phyloP scores from a whole-genome alignment of 2,329 filamentous ascomycete genomes.

The Allantophomopsis lycopodina region DNA sequence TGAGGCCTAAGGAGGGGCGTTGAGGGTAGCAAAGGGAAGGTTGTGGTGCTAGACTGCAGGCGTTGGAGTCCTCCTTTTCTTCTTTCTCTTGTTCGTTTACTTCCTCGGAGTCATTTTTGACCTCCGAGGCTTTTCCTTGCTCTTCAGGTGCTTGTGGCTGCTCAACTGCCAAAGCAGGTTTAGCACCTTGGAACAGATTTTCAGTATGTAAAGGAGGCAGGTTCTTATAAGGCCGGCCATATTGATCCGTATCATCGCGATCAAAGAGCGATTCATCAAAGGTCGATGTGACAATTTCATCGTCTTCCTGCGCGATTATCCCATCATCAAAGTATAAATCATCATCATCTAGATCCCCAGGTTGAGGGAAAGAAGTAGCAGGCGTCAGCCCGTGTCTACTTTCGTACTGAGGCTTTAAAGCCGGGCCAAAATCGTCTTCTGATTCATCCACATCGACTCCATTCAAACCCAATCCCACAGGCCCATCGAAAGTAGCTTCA shows the following conservation, averaged over 20 bases:
- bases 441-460: neutral
- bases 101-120: neutral
- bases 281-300: constrained; percentile 30
- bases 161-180: neutral
- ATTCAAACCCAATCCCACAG: neutral
- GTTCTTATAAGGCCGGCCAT: constrained; percentile 33
- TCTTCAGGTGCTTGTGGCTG: constrained; percentile 1
- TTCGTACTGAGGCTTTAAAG: no score
- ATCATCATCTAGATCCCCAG: constrained; percentile 28
- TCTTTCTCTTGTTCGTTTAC: neutral
- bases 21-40: constrained; percentile 12
- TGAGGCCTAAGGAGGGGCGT: constrained; percentile 19
- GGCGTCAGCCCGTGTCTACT: no score
- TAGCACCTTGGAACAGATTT: no score
- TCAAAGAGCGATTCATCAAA: constrained; percentile 69
- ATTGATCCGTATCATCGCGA: constrained; percentile 47
- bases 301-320: constrained; percentile 30
- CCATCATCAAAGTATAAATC: constrained; percentile 62
- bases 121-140: no score
- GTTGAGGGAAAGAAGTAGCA: constrained; percentile 4
- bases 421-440: no score
- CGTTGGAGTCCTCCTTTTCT: neutral
- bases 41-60: constrained; percentile 9
- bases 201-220: no score
- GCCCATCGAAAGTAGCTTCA: no score